Percentiles rank a stretch among this genome's conserved stretches.
Conservation (phyloP, 768 basidiomycete genomes). For the Rickenella mellea region DNA sequence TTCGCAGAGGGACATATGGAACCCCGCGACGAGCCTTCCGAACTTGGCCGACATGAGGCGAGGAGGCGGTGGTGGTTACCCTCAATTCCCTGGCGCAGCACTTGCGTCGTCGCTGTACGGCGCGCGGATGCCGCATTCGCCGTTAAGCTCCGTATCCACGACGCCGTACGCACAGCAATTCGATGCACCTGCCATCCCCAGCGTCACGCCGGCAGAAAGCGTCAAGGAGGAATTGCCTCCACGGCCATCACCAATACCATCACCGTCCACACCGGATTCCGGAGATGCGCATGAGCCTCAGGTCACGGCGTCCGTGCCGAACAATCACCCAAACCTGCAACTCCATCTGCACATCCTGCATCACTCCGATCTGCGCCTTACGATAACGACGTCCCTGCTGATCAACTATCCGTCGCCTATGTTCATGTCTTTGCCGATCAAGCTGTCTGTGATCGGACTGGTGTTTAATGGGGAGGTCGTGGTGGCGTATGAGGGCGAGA, state of each 20-base stretch:
- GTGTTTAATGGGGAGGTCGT: slow-evolving; percentile 82
- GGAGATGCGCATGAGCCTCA: not conserved
- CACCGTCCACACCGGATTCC: too few species aligned
- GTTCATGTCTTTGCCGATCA: slow-evolving; percentile 96
- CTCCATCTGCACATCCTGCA: slow-evolving; percentile 80
- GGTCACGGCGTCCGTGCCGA: slow-evolving; percentile 22
- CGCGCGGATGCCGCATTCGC: too few species aligned
- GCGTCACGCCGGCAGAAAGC: too few species aligned
- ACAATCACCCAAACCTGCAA: slow-evolving; percentile 65
- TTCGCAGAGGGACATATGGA: slow-evolving; percentile 37
- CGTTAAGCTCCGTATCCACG: not conserved
- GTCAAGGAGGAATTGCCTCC: too few species aligned
- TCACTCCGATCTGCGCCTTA: slow-evolving; percentile 81
- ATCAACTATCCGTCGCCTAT: slow-evolving; percentile 95
- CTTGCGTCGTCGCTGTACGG: not conserved
- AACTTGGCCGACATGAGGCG: slow-evolving; percentile 25
- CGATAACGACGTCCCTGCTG: slow-evolving; percentile 83
- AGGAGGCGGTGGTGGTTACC: not conserved
- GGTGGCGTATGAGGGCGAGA: slow-evolving; percentile 83
- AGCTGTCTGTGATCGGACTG: slow-evolving; percentile 84
- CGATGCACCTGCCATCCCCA: slow-evolving; percentile 6
- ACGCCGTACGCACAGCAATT: not conserved
- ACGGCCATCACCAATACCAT: not conserved
- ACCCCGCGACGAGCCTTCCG: slow-evolving; percentile 24
- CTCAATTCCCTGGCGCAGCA: not conserved